Percentiles rank a stretch among this genome's conserved stretches.
Conservation (phyloP, 306 rosid species). For the Rubus parviflorus region DNA sequence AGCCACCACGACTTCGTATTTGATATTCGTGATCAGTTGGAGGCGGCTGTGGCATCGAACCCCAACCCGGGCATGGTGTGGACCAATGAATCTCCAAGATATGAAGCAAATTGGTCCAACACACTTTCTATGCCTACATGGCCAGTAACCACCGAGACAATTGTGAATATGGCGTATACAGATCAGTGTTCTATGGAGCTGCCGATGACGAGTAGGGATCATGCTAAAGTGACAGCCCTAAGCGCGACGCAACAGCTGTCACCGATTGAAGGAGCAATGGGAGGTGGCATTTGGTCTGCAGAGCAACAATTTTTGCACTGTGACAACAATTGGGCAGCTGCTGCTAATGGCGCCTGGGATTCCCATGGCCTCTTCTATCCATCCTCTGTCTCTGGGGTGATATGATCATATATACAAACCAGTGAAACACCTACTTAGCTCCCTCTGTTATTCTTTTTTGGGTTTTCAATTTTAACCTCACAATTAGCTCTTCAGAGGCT, state of each 20-base stretch:
- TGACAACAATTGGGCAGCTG: slow-evolving; percentile 13
- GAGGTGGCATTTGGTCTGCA: slow-evolving; percentile 5
- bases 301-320: slow-evolving; percentile 12
- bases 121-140: slow-evolving; percentile 8
- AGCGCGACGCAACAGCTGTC: slow-evolving; percentile 1
- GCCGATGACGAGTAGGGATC: background rate
- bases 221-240: background rate
- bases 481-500: background rate
- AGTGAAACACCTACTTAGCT: background rate
- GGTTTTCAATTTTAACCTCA: background rate
- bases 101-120: slow-evolving; percentile 13
- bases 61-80: slow-evolving; percentile 2
- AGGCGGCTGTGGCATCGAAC: background rate
- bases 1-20: background rate
- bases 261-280: background rate
- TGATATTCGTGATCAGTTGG: background rate
- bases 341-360: slow-evolving; percentile 11
- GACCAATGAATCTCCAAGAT: background rate
- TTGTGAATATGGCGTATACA: background rate
- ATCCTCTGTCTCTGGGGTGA: slow-evolving; percentile 15
- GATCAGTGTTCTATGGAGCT: slow-evolving; percentile 16
- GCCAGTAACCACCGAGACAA: background rate
- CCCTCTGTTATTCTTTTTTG: background rate
- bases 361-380: background rate
- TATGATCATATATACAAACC: background rate